A percentile compares a stretch with the other conserved stretches of the same genome.
Conservation (phyloP, 2,329 filamentous ascomycete species). For the Niveomyces coronatus region DNA sequence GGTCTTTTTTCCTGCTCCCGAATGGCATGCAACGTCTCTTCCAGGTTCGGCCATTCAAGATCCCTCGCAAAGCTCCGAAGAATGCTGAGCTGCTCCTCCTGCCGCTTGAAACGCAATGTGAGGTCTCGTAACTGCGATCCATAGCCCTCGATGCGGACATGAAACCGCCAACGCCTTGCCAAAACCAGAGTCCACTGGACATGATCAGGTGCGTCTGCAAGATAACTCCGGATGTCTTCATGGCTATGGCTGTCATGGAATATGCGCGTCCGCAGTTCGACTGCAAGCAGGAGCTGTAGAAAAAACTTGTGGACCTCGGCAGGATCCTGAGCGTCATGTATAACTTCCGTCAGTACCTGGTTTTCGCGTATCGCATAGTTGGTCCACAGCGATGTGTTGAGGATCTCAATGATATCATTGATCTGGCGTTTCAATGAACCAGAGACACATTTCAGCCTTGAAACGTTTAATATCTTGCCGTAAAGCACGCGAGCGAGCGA, state of each 20-base stretch:
- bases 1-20: slow-evolving; percentile 49
- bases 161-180: slow-evolving; percentile 62
- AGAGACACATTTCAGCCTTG: too few species aligned
- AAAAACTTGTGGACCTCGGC: slow-evolving; percentile 54
- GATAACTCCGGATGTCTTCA: too few species aligned
- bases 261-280: slow-evolving; percentile 63
- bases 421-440: too few species aligned
- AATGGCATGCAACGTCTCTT: slow-evolving; percentile 51
- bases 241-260: slow-evolving; percentile 52
- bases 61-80: slow-evolving; percentile 57
- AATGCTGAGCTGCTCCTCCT: slow-evolving; percentile 58
- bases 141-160: slow-evolving; percentile 55
- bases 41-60: slow-evolving; percentile 70
- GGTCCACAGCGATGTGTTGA: too few species aligned
- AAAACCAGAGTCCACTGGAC: slow-evolving; percentile 64
- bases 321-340: slow-evolving; percentile 52
- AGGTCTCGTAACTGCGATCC: slow-evolving; percentile 45
- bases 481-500: too few species aligned
- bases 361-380: slow-evolving; percentile 62
- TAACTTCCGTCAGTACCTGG: slow-evolving; percentile 64
- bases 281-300: slow-evolving; percentile 63
- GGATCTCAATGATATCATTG: too few species aligned
- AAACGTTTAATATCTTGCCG: too few species aligned
- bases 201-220: too few species aligned
- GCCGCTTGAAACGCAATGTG: slow-evolving; percentile 52